A percentile compares a stretch with the other conserved stretches of the same genome.
These are phyloP conservation scores for Pseudogymnoascus sp. DNA, from an alignment of 2,329 filamentous ascomycete genomes.

Conservation along the genomic window DNA sequence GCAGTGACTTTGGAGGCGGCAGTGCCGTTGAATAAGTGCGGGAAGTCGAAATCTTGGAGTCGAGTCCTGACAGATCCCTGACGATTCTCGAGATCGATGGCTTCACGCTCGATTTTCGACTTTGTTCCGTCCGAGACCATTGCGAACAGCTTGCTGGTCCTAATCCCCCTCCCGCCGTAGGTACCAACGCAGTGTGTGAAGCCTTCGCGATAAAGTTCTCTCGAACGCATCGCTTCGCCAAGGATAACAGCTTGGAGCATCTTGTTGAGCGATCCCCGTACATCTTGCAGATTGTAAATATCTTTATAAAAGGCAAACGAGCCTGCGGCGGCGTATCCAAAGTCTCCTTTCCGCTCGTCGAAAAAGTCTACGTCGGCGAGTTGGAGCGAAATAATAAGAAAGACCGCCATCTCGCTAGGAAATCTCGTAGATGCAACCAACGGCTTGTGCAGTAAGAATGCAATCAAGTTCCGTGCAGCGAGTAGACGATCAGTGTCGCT, in stretches of 20 bases:
- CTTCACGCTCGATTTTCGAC: slow-evolving; percentile 72
- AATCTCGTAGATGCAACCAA: slow-evolving; percentile 48
- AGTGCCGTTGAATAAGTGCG: slow-evolving; percentile 77
- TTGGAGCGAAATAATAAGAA: slow-evolving; percentile 45
- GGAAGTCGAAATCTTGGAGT: slow-evolving; percentile 85
- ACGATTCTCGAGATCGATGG: slow-evolving; percentile 68
- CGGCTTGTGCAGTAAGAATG: slow-evolving; percentile 55
- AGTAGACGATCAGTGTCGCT: slow-evolving; percentile 46
- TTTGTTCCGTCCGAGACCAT: slow-evolving; percentile 63
- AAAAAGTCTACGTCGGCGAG: slow-evolving; percentile 51
- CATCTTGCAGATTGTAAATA: slow-evolving; percentile 68
- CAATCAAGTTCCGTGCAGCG: slow-evolving; percentile 56
- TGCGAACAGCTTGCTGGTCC: slow-evolving; percentile 59
- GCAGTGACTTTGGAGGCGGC: slow-evolving; percentile 72
- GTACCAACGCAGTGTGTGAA: slow-evolving; percentile 89
- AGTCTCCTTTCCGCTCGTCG: slow-evolving; percentile 47
- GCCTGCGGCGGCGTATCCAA: slow-evolving; percentile 50
- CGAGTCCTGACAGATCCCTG: slow-evolving; percentile 62
- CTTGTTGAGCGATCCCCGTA: slow-evolving; percentile 75
- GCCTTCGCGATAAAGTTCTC: slow-evolving; percentile 78
- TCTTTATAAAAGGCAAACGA: slow-evolving; percentile 71
- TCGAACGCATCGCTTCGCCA: slow-evolving; percentile 76
- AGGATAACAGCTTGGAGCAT: slow-evolving; percentile 84
- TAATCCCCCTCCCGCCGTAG: slow-evolving; percentile 43
- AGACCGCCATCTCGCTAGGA: slow-evolving; percentile 44